Evolutionary conservation across 495 filamentous ascomycete species (phyloP), one percentile per base, ranked within the genome.

Genomic region (Clavariopsis aquatica): DNA sequence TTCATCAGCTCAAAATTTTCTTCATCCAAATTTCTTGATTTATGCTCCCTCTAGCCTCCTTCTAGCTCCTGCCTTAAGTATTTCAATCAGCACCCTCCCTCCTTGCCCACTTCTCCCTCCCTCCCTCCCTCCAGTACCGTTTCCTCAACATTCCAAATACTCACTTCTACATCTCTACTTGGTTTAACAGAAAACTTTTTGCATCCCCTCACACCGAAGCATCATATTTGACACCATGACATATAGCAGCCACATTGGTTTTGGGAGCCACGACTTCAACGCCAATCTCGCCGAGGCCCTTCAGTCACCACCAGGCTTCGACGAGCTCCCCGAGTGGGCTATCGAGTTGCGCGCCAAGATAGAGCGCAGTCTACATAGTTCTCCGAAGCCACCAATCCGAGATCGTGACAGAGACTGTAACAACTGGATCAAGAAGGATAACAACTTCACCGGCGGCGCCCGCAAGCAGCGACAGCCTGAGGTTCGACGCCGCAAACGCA

Each of bases 401-500:
- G n/a, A n/a, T 17, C 24, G 47, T 15, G 38, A 4, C 24, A 49
- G 22, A n/a, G 47, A 45, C 34, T 53, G 59, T 45, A 20, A 20
- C 49, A 20, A 43, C 36, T 63, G 60, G 60, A 57, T 63, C 51
- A 56, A 56, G 52, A 43, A 43, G 1, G 47, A 54, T 36, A 57
- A 63, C 49, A 1, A 17, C 34, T 57, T 6, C 54, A 17, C 19
- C 20, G 19, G 43, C 27, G 51, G 51, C 17, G n/a, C 56, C 28
- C 60, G 51, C 41, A 49, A 57, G 26, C 49, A 53, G 26, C 49
- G 43, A 12, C 1, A 5, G 15, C 4, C 23, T 20, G 31, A 51
- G n/a, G 4, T 15, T 17, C 57, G n/a, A 13, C 15, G 24, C 10
- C 52, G 8, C n/a, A 19, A 24, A 28, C 8, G 2, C 8, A 54